Conservation (phyloP, 352 stramenopile genomes). For the Phytopythium mirpurense region DNA sequence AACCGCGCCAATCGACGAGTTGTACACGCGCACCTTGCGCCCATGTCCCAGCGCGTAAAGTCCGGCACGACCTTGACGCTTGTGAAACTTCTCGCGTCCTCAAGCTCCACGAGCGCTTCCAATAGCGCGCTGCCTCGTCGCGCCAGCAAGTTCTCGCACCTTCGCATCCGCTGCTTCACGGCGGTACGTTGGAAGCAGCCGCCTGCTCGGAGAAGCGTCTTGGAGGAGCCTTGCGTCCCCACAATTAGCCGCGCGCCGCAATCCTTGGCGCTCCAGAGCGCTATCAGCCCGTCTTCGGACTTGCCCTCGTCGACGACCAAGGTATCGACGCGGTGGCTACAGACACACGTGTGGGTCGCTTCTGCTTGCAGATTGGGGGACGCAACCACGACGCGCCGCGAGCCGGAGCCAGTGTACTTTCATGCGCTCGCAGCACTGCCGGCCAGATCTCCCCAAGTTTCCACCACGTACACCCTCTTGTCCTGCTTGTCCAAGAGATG, state of each 20-base stretch:
- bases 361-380: neutral
- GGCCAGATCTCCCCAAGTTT: conserved; percentile 1
- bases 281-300: neutral
- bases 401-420: neutral
- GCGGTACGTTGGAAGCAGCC: neutral
- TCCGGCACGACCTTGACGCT: neutral
- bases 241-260: neutral
- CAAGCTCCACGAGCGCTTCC: neutral
- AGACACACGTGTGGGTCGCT: neutral
- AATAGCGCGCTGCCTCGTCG: neutral
- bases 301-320: conserved; percentile 3
- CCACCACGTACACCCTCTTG: neutral
- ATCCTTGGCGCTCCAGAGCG: neutral
- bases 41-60: neutral
- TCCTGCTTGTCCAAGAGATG: neutral
- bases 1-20: neutral
- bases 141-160: neutral
- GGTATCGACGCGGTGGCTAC: neutral
- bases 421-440: neutral
- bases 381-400: neutral
- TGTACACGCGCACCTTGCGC: neutral
- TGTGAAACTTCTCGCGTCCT: neutral
- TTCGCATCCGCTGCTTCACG: neutral
- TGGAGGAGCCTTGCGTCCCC: neutral
- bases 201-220: neutral